A percentile compares a stretch with the other conserved stretches of the same genome.
phyloP scores from a whole-genome alignment of 495 filamentous ascomycete species.

The Penicillium canariense region DNA sequence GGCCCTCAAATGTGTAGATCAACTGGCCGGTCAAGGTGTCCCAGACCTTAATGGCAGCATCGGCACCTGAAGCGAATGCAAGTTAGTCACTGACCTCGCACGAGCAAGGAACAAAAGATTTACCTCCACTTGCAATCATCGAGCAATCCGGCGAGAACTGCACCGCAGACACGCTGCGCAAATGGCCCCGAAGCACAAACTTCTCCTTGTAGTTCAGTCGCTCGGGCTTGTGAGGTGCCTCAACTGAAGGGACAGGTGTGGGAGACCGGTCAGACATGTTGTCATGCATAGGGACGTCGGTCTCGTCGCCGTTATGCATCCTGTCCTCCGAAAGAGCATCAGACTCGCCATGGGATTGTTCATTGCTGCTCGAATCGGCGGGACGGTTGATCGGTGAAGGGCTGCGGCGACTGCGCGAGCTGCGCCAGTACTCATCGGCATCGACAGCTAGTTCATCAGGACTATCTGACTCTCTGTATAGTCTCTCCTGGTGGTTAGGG shows the following conservation, averaged over 20 bases:
- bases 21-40: constrained; percentile 72
- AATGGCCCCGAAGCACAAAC: constrained; percentile 71
- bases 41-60: constrained; percentile 89
- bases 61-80: constrained; percentile 58
- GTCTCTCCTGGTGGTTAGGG: constrained; percentile 30
- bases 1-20: constrained; percentile 85
- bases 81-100: background rate
- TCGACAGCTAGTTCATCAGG: constrained; percentile 46
- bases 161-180: constrained; percentile 76
- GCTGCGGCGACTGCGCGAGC: constrained; percentile 30
- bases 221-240: constrained; percentile 45
- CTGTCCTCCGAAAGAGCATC: constrained; percentile 20
- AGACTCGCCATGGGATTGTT: constrained; percentile 18
- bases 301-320: constrained; percentile 7
- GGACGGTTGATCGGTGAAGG: constrained; percentile 21
- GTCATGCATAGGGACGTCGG: constrained; percentile 8
- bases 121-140: constrained; percentile 86
- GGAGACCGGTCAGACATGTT: constrained; percentile 30
- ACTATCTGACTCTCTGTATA: constrained; percentile 39
- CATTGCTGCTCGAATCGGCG: constrained; percentile 14
- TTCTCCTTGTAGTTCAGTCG: constrained; percentile 58
- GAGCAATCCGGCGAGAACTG: constrained; percentile 85
- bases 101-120: constrained; percentile 19
- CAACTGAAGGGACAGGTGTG: constrained; percentile 31
- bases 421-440: constrained; percentile 41